A percentile compares a stretch with the other conserved stretches of the same genome.
phyloP scores from a whole-genome alignment of 2,329 filamentous ascomycete genomes.

The Epichloe sylvatica region DNA sequence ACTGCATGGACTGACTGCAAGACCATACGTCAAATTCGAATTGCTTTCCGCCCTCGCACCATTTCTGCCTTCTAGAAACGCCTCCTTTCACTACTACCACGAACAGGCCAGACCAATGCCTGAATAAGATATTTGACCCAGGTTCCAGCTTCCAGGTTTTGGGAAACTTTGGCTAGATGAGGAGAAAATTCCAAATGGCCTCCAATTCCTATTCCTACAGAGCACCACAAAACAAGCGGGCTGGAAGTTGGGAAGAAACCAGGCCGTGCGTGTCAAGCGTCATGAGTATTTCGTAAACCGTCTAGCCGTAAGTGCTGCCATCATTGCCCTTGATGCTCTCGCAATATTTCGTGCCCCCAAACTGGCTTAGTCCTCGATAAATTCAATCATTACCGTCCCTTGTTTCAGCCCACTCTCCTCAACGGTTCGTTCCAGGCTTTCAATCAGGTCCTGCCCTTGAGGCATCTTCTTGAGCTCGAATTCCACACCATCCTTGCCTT shows the following conservation, averaged over 20 bases:
- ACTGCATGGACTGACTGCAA: too few species aligned
- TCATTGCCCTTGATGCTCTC: neutral
- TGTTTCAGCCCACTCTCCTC: conserved; percentile 77
- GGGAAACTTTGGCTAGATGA: neutral
- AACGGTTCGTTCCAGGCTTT: conserved; percentile 58
- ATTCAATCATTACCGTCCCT: conserved; percentile 91
- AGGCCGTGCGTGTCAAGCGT: neutral
- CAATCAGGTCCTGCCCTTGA: conserved; percentile 67
- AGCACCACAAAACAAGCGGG: neutral
- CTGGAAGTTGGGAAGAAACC: neutral
- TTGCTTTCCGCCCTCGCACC: too few species aligned
- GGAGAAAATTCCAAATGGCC: neutral
- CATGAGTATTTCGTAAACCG: neutral
- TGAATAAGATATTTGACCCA: neutral
- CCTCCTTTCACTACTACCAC: neutral
- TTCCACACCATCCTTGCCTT: conserved; percentile 60
- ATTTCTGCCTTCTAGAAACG: too few species aligned
- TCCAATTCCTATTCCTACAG: neutral
- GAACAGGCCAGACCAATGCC: neutral
- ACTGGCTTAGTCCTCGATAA: conserved; percentile 42
- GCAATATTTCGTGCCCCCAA: neutral
- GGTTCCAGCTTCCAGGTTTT: too few species aligned
- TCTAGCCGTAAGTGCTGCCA: neutral
- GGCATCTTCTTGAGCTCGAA: conserved; percentile 83
- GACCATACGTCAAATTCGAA: too few species aligned